Evolutionary conservation across 331 rosid genomes (phyloP).

Genomic region (Malus hybrid): DNA sequence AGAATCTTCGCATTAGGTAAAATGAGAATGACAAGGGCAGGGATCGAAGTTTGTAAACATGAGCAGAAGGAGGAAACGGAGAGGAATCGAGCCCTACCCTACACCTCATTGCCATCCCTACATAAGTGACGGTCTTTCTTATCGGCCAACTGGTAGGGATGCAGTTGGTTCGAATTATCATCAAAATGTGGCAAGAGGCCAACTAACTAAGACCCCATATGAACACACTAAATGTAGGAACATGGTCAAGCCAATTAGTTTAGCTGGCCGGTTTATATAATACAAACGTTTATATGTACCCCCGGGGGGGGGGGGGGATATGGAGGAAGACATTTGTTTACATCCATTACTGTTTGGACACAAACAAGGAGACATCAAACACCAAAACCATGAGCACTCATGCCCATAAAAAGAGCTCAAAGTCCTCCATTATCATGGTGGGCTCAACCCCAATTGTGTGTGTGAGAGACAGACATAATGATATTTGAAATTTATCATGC

Average conservation of each 20-base stretch:
- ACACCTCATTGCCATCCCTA: neutral
- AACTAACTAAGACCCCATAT: neutral
- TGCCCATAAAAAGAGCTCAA: neutral
- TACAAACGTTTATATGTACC: neutral
- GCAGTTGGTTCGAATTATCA: neutral
- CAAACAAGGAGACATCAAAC: neutral
- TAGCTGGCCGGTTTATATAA: neutral
- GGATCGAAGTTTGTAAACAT: neutral
- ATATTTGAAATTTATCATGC: too few relatives aligned
- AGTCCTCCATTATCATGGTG: neutral
- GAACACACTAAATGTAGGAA: neutral
- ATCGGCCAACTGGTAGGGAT: neutral
- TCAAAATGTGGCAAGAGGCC: neutral
- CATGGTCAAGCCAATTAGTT: conserved; percentile 1
- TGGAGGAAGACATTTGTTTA: neutral
- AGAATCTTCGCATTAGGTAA: neutral
- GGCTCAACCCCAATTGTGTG: neutral
- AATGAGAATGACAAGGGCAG: neutral
- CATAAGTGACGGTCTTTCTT: neutral
- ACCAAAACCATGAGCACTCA: neutral
- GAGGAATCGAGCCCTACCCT: neutral
- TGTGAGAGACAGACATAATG: neutral
- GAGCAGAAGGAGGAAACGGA: neutral
- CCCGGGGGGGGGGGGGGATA: neutral
- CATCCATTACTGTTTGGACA: conserved; percentile 4